Conservation (phyloP, 768 basidiomycete species). For the Dacryopinax spathularia region DNA sequence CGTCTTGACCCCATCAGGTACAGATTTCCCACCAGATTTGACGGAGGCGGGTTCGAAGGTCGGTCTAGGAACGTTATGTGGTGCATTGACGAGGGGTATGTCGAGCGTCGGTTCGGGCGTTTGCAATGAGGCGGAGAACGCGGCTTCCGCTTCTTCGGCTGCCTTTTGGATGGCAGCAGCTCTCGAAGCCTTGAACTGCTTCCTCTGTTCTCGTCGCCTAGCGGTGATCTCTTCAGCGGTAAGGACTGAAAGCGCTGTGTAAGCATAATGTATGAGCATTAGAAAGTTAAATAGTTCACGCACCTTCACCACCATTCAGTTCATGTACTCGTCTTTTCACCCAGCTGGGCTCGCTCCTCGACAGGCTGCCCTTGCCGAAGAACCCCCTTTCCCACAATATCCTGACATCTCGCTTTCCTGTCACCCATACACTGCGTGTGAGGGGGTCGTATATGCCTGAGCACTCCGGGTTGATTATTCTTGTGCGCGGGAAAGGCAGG, state of each 20-base stretch:
- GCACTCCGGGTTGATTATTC: conserved; percentile 55
- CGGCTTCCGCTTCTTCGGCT: conserved; percentile 61
- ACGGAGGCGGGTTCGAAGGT: neutral
- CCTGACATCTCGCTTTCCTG: neutral
- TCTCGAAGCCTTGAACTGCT: conserved; percentile 85
- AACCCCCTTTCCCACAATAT: conserved; percentile 82
- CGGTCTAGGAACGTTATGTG: neutral
- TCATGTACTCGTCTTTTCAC: conserved; percentile 59
- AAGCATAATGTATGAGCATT: neutral
- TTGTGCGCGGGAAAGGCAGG: conserved; percentile 35
- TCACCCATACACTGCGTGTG: conserved; percentile 83
- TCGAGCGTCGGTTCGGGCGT: conserved; percentile 11
- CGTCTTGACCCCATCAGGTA: conserved; percentile 43
- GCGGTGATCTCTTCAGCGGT: conserved; percentile 89
- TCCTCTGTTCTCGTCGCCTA: conserved; percentile 70
- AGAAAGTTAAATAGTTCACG: conserved; percentile 21
- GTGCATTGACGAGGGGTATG: conserved; percentile 5
- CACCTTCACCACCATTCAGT: conserved; percentile 45
- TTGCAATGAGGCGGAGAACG: conserved; percentile 53
- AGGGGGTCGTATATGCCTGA: conserved; percentile 60
- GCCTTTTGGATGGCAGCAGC: conserved; percentile 75
- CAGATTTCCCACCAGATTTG: conserved; percentile 27
- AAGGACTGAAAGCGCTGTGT: conserved; percentile 32
- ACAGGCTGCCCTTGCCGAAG: conserved; percentile 93
- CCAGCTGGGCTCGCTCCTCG: conserved; percentile 93